A percentile compares a stretch with the other conserved stretches of the same genome.
Conservation (phyloP, 345 rosid genomes). For the Pelargonium nanum region DNA sequence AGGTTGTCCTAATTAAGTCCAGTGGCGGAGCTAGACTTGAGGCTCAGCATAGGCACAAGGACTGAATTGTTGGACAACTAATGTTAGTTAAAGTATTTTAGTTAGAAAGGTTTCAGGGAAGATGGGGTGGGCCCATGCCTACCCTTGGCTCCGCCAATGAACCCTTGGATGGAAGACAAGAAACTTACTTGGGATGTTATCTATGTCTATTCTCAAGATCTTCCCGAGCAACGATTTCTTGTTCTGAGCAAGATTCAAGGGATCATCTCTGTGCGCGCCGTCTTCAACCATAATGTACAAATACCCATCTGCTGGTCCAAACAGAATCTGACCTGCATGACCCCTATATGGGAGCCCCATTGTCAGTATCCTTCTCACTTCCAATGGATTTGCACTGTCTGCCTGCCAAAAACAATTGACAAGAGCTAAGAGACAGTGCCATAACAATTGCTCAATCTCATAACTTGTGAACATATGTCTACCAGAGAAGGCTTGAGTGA, state of each 20-base stretch:
- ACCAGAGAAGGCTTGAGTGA: constrained; percentile 21
- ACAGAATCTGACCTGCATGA: background rate
- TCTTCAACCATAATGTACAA: background rate
- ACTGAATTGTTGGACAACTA: too few species aligned
- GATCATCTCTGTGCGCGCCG: background rate
- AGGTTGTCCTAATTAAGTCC: background rate
- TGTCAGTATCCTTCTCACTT: background rate
- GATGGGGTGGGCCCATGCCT: background rate
- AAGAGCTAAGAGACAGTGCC: too few species aligned
- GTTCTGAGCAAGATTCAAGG: background rate
- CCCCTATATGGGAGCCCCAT: background rate
- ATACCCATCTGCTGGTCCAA: background rate
- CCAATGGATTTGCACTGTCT: background rate
- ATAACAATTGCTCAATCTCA: too few species aligned
- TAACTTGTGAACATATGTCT: constrained; percentile 1
- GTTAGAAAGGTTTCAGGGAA: too few species aligned
- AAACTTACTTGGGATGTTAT: background rate
- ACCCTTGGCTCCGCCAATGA: background rate
- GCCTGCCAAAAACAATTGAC: too few species aligned
- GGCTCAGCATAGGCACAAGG: too few species aligned
- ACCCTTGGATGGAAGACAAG: background rate
- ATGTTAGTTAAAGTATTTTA: too few species aligned
- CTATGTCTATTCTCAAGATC: background rate
- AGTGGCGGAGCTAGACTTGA: too few species aligned
- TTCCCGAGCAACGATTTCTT: background rate